A percentile compares a stretch with the other conserved stretches of the same genome.
Conservation (phyloP, 495 filamentous ascomycete genomes). For the Hypomontagnella monticulosa region DNA sequence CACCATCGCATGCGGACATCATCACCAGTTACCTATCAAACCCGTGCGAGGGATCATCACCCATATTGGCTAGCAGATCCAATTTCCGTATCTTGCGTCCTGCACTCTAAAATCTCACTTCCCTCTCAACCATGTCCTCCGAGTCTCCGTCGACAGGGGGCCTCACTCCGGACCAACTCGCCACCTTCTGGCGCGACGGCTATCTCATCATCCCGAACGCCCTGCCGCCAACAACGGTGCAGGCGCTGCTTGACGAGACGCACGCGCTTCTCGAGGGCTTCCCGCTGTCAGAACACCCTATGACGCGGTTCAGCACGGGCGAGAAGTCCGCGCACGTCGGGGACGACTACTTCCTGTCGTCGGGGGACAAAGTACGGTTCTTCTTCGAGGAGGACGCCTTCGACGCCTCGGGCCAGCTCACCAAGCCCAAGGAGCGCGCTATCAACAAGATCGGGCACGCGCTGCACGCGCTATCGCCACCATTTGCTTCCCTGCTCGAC, state of each 20-base stretch:
- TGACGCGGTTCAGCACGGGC: slow-evolving; percentile 92
- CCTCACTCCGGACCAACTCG: slow-evolving; percentile 76
- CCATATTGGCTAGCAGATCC: slow-evolving; percentile 8
- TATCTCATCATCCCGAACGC: slow-evolving; percentile 89
- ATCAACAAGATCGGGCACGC: slow-evolving; percentile 98
- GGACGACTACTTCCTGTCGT: slow-evolving; percentile 91
- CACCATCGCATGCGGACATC: slow-evolving; percentile 31
- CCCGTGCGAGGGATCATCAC: background rate
- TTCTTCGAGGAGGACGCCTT: slow-evolving; percentile 96
- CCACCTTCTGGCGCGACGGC: slow-evolving; percentile 79
- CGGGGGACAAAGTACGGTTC: slow-evolving; percentile 90
- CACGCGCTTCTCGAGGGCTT: slow-evolving; percentile 77
- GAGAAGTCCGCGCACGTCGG: slow-evolving; percentile 78
- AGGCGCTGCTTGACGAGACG: slow-evolving; percentile 77
- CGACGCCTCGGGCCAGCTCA: slow-evolving; percentile 64
- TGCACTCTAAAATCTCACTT: background rate
- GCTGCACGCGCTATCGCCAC: slow-evolving; percentile 77
- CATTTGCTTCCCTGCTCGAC: slow-evolving; percentile 71
- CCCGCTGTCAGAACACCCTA: slow-evolving; percentile 79
- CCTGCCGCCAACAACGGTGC: slow-evolving; percentile 69
- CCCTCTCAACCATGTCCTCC: slow-evolving; percentile 22
- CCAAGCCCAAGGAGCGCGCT: slow-evolving; percentile 79
- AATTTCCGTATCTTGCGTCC: background rate
- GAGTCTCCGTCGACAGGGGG: slow-evolving; percentile 48
- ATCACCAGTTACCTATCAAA: background rate